Conservation (phyloP, 2,329 filamentous ascomycete genomes). For the Microsporum canis region DNA sequence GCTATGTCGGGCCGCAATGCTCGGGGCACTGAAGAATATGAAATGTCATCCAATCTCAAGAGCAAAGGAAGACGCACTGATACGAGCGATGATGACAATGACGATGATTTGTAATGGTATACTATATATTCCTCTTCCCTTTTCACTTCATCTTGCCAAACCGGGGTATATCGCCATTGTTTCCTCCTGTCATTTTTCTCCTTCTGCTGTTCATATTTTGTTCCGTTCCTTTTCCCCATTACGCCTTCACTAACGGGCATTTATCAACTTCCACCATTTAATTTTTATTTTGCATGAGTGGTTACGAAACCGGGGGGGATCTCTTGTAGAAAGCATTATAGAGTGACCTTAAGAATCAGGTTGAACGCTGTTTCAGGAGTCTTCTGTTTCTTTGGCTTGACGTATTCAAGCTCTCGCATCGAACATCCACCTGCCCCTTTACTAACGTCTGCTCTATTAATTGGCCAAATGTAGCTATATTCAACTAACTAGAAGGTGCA, state of each 20-base stretch:
- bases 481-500: too few species aligned
- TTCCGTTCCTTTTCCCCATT: not conserved
- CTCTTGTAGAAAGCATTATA: not conserved
- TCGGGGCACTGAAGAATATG: slow-evolving; percentile 42
- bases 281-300: slow-evolving; percentile 1
- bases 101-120: slow-evolving; percentile 9
- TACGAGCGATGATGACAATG: slow-evolving; percentile 10
- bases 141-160: not conserved
- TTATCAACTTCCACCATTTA: slow-evolving; percentile 1
- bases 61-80: not conserved
- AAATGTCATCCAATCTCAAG: slow-evolving; percentile 37
- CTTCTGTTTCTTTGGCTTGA: not conserved
- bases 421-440: too few species aligned
- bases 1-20: slow-evolving; percentile 49
- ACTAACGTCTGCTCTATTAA: too few species aligned
- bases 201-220: not conserved
- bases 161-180: not conserved
- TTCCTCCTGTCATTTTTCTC: not conserved
- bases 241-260: not conserved
- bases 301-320: not conserved
- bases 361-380: not conserved
- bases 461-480: too few species aligned
- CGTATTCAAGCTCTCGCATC: too few species aligned
- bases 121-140: not conserved
- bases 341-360: not conserved